Base-by-base conservation (phyloP, 1,139 yeast genomes). In the Arxiozyma heterogenica region DNA sequence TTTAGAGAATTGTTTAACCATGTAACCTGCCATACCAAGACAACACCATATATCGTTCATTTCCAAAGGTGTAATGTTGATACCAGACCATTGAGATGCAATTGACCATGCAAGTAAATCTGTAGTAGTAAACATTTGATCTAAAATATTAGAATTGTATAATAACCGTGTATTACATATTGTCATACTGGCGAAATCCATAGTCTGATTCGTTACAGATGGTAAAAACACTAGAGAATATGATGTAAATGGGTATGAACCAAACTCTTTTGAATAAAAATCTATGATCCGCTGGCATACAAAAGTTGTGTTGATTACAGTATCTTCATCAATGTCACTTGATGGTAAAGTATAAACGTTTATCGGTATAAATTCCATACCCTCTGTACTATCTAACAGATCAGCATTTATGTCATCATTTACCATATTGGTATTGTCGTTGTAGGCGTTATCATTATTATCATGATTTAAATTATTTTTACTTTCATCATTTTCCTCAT, bases 61-160 rank as follows among this genome's bases (percentile, higher is more conserved):
- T 0, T 83, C 77, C 57, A 80, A 80, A 0, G 98, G 96, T 0
- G 89, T 84, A 38, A 94, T 88, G 66, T 89, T 89, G 43, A 94
- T 84, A 9, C 98, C 97, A 0, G 95, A 80, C 96, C 98, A 94
- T 67, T 94, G 98, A 7, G 81, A 77, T 0, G 98, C 87, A 42
- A 94, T 71, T 0, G 89, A 82, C 55, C 82, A 79, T 1, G 93
- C 77, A 9, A 93, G 67, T 0, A 74, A 67, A 57, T 87, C 90
- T 0, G 96, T 87, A 1, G 83, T 78, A 0, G 80, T 66, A 61
- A 86, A 83, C 58, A 89, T 76, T 0, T 96, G 94, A 61, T 94
- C 98, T 43, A 93, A 83, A 18, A 83, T 74, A 50, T 81, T 81
- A 0, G 94, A 78, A 0, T 94, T 84, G 63, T 88, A 93, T n/a